Conservation (phyloP, 352 stramenopile genomes). For the Phytophthora hybrid region DNA sequence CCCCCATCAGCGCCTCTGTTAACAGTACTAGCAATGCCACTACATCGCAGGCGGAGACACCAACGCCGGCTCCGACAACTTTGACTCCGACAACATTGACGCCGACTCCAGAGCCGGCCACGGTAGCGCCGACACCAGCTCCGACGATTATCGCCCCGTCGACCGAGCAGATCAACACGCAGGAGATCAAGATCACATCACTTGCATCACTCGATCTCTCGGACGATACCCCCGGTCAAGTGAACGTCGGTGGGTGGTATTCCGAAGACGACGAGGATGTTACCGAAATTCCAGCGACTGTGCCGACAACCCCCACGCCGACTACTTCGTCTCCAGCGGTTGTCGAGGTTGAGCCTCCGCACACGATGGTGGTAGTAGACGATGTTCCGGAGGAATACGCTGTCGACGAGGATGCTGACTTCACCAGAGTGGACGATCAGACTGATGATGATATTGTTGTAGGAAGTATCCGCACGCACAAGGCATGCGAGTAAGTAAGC, state of each 20-base stretch:
- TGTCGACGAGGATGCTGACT: slow-evolving; percentile 13
- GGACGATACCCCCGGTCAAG: slow-evolving; percentile 10
- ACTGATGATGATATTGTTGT: background rate
- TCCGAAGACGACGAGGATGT: background rate
- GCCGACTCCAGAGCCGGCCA: background rate
- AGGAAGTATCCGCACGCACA: slow-evolving; percentile 17
- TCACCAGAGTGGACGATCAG: slow-evolving; percentile 17
- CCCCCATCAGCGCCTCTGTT: slow-evolving; percentile 19
- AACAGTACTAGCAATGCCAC: slow-evolving; percentile 23
- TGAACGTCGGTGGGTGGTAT: slow-evolving; percentile 22
- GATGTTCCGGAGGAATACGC: slow-evolving; percentile 13
- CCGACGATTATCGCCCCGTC: background rate
- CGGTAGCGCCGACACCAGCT: background rate
- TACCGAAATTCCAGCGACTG: background rate
- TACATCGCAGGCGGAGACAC: background rate
- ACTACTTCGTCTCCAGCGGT: slow-evolving; percentile 5
- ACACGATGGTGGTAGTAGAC: slow-evolving; percentile 28
- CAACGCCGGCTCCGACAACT: background rate
- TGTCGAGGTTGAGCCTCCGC: slow-evolving; percentile 17
- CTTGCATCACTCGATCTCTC: slow-evolving; percentile 6
- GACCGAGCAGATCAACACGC: background rate
- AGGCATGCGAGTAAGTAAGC: slow-evolving; percentile 25
- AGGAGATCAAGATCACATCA: slow-evolving; percentile 21
- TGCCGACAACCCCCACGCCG: slow-evolving; percentile 13
- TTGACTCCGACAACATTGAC: background rate